Base-by-base conservation (phyloP, 768 basidiomycete species). In the Pleurotus djamor region DNA sequence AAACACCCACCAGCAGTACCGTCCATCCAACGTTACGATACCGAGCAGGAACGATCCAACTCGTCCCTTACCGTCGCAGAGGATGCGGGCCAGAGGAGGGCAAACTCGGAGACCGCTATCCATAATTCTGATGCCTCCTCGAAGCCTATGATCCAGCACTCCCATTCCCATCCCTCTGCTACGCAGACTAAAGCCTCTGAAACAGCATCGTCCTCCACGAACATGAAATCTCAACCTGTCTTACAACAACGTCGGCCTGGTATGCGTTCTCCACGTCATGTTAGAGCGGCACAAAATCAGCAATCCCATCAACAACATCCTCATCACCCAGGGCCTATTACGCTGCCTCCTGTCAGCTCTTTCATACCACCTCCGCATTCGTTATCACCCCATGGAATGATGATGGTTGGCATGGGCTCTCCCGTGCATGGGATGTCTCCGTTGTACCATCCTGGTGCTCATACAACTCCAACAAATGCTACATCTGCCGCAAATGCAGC, bases 311-410 rank as follows among this genome's bases (percentile, higher is more conserved):
- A 61, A 41, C 55, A 65, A 6, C 76, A 77, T 59, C 78, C 76
- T 41, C 79, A 85, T 48, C 89, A 88, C 63, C 90, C 90, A 1
- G 89, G 88, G 0, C 85, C 83, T 2, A 91, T 92, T 52, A 71
- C 84, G 2, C 79, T 88, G 34, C 89, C 86, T 1, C 85, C 74
- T 13, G 78, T 79, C 34, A 67, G 69, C 16, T 71, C 76, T 47
- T 57, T 68, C 64, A 60, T 58, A 63, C 61, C 52, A 58, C 67
- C 67, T 38, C 72, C 68, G 28, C 66, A 68, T 58, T 65, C 67
- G 4, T 54, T 66, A n/a, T 71, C 71, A 12, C 69, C 73, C n/a
- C 67, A 69, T 52, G 66, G 65, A 37, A 48, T 61, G 44, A 58
- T 62, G 34, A 44, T 56, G 54, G 37, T 28, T 28, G 21, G 37